Base-by-base conservation (phyloP, 257 asterid species). In the Nicotiana noctiflora region DNA sequence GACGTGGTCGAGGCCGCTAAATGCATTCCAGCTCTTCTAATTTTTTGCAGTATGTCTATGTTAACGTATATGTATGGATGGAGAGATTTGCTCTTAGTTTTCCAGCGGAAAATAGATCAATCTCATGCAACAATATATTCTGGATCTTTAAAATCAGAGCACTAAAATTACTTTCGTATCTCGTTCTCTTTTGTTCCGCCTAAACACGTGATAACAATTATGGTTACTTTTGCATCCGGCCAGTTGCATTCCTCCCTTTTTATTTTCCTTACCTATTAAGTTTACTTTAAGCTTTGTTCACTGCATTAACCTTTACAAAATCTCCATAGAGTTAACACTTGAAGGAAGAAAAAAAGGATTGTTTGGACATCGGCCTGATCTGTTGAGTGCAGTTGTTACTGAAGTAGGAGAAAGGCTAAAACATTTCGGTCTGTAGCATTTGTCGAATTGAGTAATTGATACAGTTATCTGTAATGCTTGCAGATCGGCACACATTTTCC, bases 1-100 rank as follows among this genome's bases (percentile, higher is more conserved):
- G 96, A 1, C 94, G 98, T 62, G 97, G 97, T 8, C 86, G 96
- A 61, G 98, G 98, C 51, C 98, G 96, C 82, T 93, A 92, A 84
- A 70, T 64, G 72, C 49, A 62, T 34, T 84, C 72, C 77, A 6
- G 60, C 79, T 77, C n/a, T 46, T 66, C 75, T 66, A 80, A 67
- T 89, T 87, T 90, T 89, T 89, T 80, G 62, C 60, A 76, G 77
- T 82, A 81, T 81, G 87, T 83, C 66, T 77, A 61, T 87, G 90
- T 85, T 84, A 83, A 85, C 92, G 34, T 65, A 63, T 62, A 70
- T 85, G 51, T 85, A 31, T 31, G 75, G 74, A 65, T 31, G 11
- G 46, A 65, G 51, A 31, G 49, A 65, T n/a, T 65, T 31, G 75
- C 7, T 31, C 51, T 17, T 29, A 31, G 25, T 66, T 66, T 66